Base-by-base conservation (phyloP, 169 alveolate genomes). In the Cyclospora cayetanensis region DNA sequence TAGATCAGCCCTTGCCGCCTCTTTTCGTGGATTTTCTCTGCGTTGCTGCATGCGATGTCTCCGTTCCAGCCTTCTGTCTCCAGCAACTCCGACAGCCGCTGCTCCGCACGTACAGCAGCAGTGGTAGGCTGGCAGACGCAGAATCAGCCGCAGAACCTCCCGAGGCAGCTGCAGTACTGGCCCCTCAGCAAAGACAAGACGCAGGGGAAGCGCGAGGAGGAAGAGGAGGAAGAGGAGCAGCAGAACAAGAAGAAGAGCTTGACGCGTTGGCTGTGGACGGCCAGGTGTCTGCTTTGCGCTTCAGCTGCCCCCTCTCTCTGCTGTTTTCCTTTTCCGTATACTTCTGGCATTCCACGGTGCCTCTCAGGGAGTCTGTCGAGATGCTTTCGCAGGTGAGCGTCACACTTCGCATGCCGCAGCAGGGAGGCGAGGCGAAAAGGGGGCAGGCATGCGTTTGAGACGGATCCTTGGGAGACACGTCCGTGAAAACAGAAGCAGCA, bases 1-100 rank as follows among this genome's bases (percentile, higher is more conserved):
- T 80, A 50, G 85, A 35, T 82, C 93, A 52, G 83, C 93, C 66
- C 90, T 82, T 27, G 22, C 82, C 84, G 27, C 82, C 84, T 53
- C 90, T 41, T 66, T 82, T 53, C 52, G 93, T 52, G 60, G 93
- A 31, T 82, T 82, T 41, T 66, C 86, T 82, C 27, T 72, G 90
- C 25, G 52, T 35, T 82, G 93, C 80, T 43, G 88, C 50, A 3
- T 46, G 66, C 93, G 90, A 66, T 15, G 93, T 41, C 84, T 82
- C 88, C 50, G 29, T n/a, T 35, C 89, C 89, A 9, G 22, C 53
- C 74, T 80, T 80, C 53, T 80, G 89, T 50, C 89, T 80, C 27
- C 89, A 70, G 37, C 53, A 34, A 35, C 85, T 65, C 27, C 22
- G 72, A 72, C 90, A 50, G 50, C 93, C 37, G 39, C 82, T 72